Conservation (phyloP, 345 rosid genomes). For the Hibiscus mutabilis region DNA sequence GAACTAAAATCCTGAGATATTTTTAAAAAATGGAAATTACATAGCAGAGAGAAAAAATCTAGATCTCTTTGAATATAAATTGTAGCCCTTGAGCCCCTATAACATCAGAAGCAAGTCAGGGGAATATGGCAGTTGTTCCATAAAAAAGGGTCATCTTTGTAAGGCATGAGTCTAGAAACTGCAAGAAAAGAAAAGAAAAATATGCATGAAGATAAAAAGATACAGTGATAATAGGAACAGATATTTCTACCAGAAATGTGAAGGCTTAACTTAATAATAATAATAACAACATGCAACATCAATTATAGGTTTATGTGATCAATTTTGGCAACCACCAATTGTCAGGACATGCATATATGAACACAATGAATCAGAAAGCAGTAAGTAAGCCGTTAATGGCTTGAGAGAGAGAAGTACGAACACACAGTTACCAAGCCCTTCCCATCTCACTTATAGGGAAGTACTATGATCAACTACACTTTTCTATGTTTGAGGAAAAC, state of each 20-base stretch:
- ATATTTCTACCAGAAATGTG: background rate
- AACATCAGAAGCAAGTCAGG: background rate
- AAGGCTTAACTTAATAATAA: background rate
- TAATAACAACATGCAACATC: background rate
- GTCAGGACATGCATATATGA: background rate
- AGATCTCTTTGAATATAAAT: background rate
- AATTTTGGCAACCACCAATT: background rate
- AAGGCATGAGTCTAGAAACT: constrained; percentile 35
- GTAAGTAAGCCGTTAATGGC: constrained; percentile 23
- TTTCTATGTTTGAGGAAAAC: background rate
- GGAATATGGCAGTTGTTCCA: background rate
- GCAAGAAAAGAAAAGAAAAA: constrained; percentile 22
- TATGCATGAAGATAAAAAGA: background rate
- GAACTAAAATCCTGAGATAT: constrained; percentile 55
- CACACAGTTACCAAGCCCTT: background rate
- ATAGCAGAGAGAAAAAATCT: background rate
- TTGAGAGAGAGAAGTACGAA: background rate
- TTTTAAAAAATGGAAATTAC: constrained; percentile 15
- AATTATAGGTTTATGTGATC: background rate
- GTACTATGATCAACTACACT: background rate
- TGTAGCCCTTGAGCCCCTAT: background rate
- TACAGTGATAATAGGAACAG: background rate
- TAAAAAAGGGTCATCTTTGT: background rate
- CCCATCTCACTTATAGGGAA: background rate
- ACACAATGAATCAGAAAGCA: constrained; percentile 38